Evolutionary conservation across 208 protist species (phyloP).

Genomic region (Cochliopodium minus): DNA sequence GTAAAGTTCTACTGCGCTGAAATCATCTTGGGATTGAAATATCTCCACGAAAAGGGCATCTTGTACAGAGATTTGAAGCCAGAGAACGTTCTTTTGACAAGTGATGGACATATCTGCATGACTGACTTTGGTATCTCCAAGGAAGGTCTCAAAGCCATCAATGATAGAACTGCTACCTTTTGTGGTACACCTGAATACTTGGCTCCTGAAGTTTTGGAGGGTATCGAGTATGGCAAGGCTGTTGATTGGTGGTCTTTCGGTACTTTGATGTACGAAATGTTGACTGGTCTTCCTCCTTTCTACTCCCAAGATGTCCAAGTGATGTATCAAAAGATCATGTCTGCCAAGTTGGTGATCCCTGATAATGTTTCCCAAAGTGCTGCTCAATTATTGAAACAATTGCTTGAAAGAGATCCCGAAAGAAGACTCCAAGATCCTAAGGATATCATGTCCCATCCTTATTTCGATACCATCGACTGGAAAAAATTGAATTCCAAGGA

Average conservation of each 20-base stretch:
- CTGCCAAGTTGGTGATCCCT: neutral
- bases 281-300: conserved; percentile 44
- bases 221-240: conserved; percentile 34
- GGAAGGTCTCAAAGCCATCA: conserved; percentile 18
- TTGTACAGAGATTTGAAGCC: conserved; percentile 63
- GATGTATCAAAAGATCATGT: conserved; percentile 8
- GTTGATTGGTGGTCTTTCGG: conserved; percentile 59
- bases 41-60: conserved; percentile 59
- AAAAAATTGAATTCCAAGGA: neutral
- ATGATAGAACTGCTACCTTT: conserved; percentile 21
- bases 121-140: conserved; percentile 65
- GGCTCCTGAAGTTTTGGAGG: conserved; percentile 40
- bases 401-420: neutral
- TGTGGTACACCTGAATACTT: conserved; percentile 22
- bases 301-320: conserved; percentile 24
- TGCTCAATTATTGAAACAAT: neutral
- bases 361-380: neutral
- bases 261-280: conserved; percentile 53
- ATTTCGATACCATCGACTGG: conserved; percentile 2
- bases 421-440: neutral
- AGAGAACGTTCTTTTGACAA: conserved; percentile 58
- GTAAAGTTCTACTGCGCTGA: conserved; percentile 63
- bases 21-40: conserved; percentile 57
- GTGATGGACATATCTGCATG: conserved; percentile 51
- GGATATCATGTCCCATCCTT: conserved; percentile 5